Percentiles rank a stretch among this genome's conserved stretches.
Conservation (phyloP, 805 yeast genomes). For the Metschnikowia kunwiensis region DNA sequence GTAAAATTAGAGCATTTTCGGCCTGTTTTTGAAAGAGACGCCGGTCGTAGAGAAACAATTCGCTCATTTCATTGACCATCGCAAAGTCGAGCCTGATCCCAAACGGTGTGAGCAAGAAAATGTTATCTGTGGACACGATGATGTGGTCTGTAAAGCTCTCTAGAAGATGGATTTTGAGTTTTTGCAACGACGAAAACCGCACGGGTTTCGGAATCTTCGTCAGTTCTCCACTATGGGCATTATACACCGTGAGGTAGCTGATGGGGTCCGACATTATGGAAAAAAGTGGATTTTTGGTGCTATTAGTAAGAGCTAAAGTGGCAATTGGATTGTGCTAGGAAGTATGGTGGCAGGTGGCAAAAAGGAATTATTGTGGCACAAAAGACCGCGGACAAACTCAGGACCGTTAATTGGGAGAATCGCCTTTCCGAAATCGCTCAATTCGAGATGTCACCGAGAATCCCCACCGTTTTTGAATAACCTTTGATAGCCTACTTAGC, state of each 20-base stretch:
- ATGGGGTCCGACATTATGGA: conserved; percentile 7
- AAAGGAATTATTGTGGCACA: too few species aligned
- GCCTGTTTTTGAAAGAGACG: conserved; percentile 43
- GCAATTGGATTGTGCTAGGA: too few species aligned
- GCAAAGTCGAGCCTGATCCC: conserved; percentile 59
- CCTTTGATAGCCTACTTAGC: too few species aligned
- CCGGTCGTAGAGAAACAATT: conserved; percentile 63
- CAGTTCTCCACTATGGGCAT: conserved; percentile 37
- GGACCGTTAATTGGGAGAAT: too few species aligned
- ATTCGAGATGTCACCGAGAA: too few species aligned
- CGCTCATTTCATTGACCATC: conserved; percentile 49
- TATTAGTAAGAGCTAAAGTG: too few species aligned
- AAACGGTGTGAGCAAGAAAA: conserved; percentile 60
- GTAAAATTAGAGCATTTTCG: conserved; percentile 6
- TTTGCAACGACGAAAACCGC: conserved; percentile 33
- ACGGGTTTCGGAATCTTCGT: conserved; percentile 40
- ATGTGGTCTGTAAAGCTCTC: conserved; percentile 25
- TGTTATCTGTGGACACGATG: conserved; percentile 26
- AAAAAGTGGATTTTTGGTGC: too few species aligned
- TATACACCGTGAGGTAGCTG: conserved; percentile 26
- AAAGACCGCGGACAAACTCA: too few species aligned
- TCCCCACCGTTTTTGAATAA: too few species aligned
- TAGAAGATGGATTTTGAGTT: conserved; percentile 30
- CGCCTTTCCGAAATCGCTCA: too few species aligned
- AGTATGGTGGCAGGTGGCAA: too few species aligned